phyloP scores from a whole-genome alignment of 108 stramenopile genomes.

The Fragilaria radians region DNA sequence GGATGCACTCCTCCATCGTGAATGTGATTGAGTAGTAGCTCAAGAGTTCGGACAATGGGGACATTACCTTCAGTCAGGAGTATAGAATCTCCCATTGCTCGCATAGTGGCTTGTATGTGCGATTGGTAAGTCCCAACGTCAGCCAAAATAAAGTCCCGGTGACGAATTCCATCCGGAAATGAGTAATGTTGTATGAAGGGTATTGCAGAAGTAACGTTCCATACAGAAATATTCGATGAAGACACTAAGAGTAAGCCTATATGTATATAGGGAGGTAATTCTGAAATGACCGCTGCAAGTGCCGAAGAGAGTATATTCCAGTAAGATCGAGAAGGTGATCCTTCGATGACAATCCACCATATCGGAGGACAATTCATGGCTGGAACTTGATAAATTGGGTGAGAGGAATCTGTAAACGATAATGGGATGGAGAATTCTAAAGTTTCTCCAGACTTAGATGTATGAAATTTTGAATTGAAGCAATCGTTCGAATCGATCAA shows the following conservation, averaged over 20 bases:
- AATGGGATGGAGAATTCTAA: conserved; percentile 7
- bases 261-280: conserved; percentile 31
- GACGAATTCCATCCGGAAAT: neutral
- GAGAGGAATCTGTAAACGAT: neutral
- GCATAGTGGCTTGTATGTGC: conserved; percentile 27
- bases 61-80: neutral
- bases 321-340: conserved; percentile 17
- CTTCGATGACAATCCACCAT: conserved; percentile 50
- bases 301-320: conserved; percentile 17
- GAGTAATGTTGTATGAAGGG: conserved; percentile 25
- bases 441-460: neutral
- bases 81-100: conserved; percentile 26
- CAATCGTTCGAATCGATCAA: no score
- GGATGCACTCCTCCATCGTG: neutral
- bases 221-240: conserved; percentile 8
- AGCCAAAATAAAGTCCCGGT: conserved; percentile 14
- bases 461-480: no score
- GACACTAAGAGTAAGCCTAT: conserved; percentile 24
- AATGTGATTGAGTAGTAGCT: neutral
- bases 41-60: neutral
- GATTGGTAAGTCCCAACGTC: conserved; percentile 19
- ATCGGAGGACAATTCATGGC: conserved; percentile 51
- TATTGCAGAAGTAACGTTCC: conserved; percentile 20
- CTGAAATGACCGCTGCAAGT: neutral
- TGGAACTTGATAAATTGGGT: conserved; percentile 8